phyloP scores from a whole-genome alignment of 371 early-diverging fungal species.

The Conidiobolus incongruus region DNA sequence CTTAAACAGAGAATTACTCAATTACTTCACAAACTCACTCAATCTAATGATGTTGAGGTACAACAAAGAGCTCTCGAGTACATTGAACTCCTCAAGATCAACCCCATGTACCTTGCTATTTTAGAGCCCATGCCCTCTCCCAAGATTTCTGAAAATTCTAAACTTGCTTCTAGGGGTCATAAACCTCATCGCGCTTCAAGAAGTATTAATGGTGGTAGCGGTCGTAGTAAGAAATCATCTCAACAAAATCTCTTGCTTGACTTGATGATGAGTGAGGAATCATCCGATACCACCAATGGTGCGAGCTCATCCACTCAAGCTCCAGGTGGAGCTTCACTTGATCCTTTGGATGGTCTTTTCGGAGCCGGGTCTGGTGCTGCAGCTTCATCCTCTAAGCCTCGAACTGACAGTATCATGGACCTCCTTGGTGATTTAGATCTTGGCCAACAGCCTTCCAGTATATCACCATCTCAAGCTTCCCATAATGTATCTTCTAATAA shows the following conservation, averaged over 20 bases:
- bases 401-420: not conserved
- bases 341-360: conserved; percentile 1
- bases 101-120: conserved; percentile 53
- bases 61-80: conserved; percentile 89
- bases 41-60: conserved; percentile 66
- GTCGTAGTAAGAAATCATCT: not conserved
- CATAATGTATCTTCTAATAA: not conserved
- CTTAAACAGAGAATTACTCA: conserved; percentile 20
- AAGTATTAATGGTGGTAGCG: not conserved
- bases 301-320: not conserved
- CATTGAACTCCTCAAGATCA: conserved; percentile 48
- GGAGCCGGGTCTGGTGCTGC: no score
- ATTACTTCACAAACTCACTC: conserved; percentile 30
- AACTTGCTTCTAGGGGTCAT: not conserved
- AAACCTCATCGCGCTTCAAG: not conserved
- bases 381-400: not conserved
- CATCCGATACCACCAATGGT: not conserved
- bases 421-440: not conserved
- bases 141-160: not conserved
- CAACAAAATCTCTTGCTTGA: not conserved
- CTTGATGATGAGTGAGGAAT: not conserved
- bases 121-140: conserved; percentile 88
- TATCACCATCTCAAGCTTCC: not conserved
- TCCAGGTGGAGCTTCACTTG: not conserved
- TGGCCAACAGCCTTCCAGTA: not conserved